phyloP scores from a whole-genome alignment of 2,329 filamentous ascomycete genomes.

The Fusarium sp. region DNA sequence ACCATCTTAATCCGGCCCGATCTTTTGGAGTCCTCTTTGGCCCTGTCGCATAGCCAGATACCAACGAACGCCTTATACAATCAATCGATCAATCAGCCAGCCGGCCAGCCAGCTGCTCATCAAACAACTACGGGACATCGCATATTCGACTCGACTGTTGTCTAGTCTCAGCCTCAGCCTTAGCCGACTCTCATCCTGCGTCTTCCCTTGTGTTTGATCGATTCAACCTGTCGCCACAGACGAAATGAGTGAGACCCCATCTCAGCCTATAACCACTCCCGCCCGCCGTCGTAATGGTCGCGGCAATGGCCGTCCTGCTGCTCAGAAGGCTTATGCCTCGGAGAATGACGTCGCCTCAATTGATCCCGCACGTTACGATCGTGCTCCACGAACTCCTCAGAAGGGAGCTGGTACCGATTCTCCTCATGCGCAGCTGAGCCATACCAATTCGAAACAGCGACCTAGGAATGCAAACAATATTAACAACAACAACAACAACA shows the following conservation, averaged over 20 bases:
- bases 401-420: conserved; percentile 51
- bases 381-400: conserved; percentile 58
- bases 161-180: background rate
- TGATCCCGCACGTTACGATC: conserved; percentile 46
- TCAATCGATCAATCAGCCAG: background rate
- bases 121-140: background rate
- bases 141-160: background rate
- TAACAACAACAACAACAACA: conserved; percentile 36
- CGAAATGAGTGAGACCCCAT: conserved; percentile 48
- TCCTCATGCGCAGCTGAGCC: conserved; percentile 43
- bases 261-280: conserved; percentile 48
- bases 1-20: conserved; percentile 23
- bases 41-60: conserved; percentile 19
- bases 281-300: conserved; percentile 52
- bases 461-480: conserved; percentile 34
- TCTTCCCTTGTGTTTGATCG: background rate
- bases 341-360: conserved; percentile 59
- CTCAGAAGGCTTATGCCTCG: conserved; percentile 66
- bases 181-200: background rate
- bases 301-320: conserved; percentile 52
- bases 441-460: conserved; percentile 44
- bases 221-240: conserved; percentile 8
- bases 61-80: background rate
- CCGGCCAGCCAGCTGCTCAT: background rate
- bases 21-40: background rate